Conservation (phyloP, 495 filamentous ascomycete genomes). For the Aspergillus steynii region DNA sequence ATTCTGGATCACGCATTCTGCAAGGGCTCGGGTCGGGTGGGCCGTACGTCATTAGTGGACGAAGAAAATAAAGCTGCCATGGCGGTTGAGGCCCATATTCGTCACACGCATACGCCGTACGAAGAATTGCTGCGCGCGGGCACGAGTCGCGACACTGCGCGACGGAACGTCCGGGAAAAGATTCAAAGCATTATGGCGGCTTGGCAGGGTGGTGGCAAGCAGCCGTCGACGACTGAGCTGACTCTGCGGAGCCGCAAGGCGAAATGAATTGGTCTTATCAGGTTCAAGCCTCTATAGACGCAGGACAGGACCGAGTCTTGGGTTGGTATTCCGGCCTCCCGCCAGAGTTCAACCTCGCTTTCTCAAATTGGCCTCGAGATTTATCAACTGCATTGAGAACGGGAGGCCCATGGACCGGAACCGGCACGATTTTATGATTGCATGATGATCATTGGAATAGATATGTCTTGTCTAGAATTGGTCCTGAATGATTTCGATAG, state of each 20-base stretch:
- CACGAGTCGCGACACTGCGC: conserved; percentile 22
- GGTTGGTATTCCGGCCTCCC: no score
- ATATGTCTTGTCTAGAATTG: no score
- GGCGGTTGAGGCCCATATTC: conserved; percentile 54
- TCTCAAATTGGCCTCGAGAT: no score
- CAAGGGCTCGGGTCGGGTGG: conserved; percentile 53
- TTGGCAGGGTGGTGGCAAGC: conserved; percentile 29
- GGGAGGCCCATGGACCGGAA: no score
- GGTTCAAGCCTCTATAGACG: no score
- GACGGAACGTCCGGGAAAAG: conserved; percentile 28
- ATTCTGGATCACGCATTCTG: conserved; percentile 48
- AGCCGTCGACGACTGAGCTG: conserved; percentile 13
- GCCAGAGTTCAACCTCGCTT: no score
- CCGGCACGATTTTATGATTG: no score
- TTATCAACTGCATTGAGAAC: no score
- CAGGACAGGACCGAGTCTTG: no score
- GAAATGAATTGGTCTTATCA: not conserved
- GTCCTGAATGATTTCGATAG: no score
- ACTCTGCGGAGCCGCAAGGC: conserved; percentile 16
- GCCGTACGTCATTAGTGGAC: conserved; percentile 34
- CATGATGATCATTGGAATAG: no score
- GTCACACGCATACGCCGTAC: conserved; percentile 50
- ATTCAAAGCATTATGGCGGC: conserved; percentile 30
- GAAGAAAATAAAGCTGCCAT: conserved; percentile 40
- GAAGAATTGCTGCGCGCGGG: conserved; percentile 39